Evolutionary conservation across 2,329 filamentous ascomycete species (phyloP).

Genomic region (Fusarium sp.): DNA sequence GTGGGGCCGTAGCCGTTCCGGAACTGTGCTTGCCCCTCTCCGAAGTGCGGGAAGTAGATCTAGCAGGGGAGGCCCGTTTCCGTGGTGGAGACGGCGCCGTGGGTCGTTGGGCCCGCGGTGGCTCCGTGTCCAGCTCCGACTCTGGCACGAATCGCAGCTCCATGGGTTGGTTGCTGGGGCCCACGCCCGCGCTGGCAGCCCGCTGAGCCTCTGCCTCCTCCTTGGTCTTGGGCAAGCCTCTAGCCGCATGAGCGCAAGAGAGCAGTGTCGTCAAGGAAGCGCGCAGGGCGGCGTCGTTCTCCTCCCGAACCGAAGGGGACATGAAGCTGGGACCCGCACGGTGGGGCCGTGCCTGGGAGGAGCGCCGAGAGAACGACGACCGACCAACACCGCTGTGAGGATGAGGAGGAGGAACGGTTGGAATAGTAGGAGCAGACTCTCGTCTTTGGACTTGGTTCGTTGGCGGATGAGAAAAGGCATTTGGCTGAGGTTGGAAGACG

Average conservation of each 20-base stretch:
- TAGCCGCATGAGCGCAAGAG: constrained; percentile 92
- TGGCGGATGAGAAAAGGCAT: constrained; percentile 86
- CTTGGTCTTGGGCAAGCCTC: constrained; percentile 78
- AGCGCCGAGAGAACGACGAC: constrained; percentile 61
- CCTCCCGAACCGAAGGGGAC: constrained; percentile 80
- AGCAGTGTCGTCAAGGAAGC: constrained; percentile 95
- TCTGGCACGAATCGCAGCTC: constrained; percentile 71
- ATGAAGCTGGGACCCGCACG: constrained; percentile 70
- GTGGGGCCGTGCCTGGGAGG: constrained; percentile 59
- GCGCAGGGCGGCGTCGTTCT: constrained; percentile 92
- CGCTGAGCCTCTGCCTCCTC: constrained; percentile 56
- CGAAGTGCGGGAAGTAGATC: constrained; percentile 45
- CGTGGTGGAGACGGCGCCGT: constrained; percentile 38
- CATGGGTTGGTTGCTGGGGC: constrained; percentile 65
- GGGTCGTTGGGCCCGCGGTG: constrained; percentile 38
- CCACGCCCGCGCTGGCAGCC: constrained; percentile 52
- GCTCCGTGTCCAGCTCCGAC: constrained; percentile 64
- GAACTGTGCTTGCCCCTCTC: constrained; percentile 65
- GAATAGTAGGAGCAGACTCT: constrained; percentile 59
- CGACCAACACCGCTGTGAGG: constrained; percentile 63
- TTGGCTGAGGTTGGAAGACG: constrained; percentile 86
- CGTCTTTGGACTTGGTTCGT: constrained; percentile 53
- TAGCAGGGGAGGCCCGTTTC: constrained; percentile 46
- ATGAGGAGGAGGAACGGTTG: constrained; percentile 61
- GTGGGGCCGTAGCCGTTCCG: constrained; percentile 53